Conservation (phyloP, 2,329 filamentous ascomycete species). For the Daldinia sp. region DNA sequence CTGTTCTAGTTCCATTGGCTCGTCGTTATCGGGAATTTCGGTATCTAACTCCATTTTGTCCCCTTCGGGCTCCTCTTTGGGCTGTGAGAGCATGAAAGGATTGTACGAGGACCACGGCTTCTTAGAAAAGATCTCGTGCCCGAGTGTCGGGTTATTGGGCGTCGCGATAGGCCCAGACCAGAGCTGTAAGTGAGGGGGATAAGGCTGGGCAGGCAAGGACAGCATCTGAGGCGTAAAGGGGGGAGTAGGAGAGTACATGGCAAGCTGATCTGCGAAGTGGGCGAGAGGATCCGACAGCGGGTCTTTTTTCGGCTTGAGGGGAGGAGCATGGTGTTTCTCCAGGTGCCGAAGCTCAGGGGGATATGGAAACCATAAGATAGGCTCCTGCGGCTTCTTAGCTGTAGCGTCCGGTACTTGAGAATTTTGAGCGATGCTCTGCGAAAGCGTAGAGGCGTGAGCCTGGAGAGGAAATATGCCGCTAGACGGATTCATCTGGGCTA, state of each 20-base stretch:
- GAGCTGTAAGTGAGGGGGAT: background rate
- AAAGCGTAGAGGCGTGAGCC: background rate
- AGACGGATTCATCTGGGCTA: background rate
- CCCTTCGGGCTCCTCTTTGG: background rate
- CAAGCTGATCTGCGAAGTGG: background rate
- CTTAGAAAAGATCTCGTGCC: too few species aligned
- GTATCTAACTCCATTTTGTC: background rate
- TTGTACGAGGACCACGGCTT: too few species aligned
- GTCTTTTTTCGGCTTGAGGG: background rate
- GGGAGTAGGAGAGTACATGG: background rate
- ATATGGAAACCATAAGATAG: background rate
- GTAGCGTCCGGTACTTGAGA: background rate
- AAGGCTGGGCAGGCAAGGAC: background rate
- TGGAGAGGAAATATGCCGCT: background rate
- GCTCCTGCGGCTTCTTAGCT: background rate
- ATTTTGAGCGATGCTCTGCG: background rate
- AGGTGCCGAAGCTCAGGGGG: background rate
- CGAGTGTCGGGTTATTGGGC: too few species aligned
- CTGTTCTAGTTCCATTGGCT: slow-evolving; percentile 4
- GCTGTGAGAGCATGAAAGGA: background rate
- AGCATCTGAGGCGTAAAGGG: too few species aligned
- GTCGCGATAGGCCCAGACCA: background rate
- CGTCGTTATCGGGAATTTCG: background rate
- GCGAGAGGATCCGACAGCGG: background rate
- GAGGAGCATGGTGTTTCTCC: background rate